phyloP scores from a whole-genome alignment of 2,329 filamentous ascomycete genomes.

The Trichothecium sympodiale region DNA sequence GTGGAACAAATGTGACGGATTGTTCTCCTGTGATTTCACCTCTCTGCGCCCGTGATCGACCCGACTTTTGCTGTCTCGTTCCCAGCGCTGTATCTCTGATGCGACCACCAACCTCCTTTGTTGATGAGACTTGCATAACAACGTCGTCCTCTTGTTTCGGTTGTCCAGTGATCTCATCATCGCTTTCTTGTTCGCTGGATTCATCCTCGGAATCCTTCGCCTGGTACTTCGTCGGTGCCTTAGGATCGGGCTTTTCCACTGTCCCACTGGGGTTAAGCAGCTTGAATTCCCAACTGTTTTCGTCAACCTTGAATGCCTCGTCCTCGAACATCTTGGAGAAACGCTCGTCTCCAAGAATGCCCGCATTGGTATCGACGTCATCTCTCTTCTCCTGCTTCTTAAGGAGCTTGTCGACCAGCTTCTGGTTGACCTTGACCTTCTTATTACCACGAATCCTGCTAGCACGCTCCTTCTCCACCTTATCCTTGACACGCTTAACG shows the following conservation, averaged over 20 bases:
- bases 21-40: conserved; percentile 50
- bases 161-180: conserved; percentile 12
- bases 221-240: conserved; percentile 25
- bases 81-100: conserved; percentile 46
- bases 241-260: conserved; percentile 22
- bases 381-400: conserved; percentile 51
- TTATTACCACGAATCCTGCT: conserved; percentile 88
- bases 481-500: conserved; percentile 82
- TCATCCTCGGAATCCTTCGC: conserved; percentile 32
- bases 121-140: conserved; percentile 59
- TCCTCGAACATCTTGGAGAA: conserved; percentile 87
- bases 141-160: conserved; percentile 24
- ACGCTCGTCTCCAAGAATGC: conserved; percentile 71
- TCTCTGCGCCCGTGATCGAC: conserved; percentile 31
- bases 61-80: conserved; percentile 39
- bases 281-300: conserved; percentile 76
- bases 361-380: conserved; percentile 46
- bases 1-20: conserved; percentile 63
- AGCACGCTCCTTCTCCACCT: conserved; percentile 94
- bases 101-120: conserved; percentile 48
- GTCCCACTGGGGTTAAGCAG: conserved; percentile 78
- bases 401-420: conserved; percentile 62
- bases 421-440: conserved; percentile 95
- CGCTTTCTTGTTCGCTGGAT: conserved; percentile 26
- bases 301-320: conserved; percentile 85